phyloP scores from a whole-genome alignment of 129 eudicot genomes.

The Helianthus annuus region DNA sequence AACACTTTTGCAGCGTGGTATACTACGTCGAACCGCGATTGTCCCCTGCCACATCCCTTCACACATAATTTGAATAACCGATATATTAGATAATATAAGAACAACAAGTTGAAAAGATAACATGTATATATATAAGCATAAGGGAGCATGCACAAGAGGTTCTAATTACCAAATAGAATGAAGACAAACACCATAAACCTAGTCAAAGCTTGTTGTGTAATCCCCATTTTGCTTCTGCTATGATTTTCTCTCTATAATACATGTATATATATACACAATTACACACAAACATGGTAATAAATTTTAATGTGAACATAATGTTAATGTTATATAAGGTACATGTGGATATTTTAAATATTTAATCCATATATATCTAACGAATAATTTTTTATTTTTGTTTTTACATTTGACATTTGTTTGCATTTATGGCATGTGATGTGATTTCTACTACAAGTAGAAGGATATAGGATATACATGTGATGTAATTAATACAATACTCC shows the following conservation, averaged over 20 bases:
- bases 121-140: not conserved
- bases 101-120: not conserved
- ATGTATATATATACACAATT: not conserved
- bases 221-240: constrained; percentile 16
- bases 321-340: too few species aligned
- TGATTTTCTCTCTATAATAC: not conserved
- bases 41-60: not conserved
- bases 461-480: too few species aligned
- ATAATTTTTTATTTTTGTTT: too few species aligned
- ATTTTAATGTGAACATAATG: too few species aligned
- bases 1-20: too few species aligned
- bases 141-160: not conserved
- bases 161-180: constrained; percentile 21
- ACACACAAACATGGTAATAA: not conserved
- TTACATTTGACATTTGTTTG: too few species aligned
- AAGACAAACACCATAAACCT: constrained; percentile 5
- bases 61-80: not conserved
- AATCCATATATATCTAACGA: too few species aligned
- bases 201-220: constrained; percentile 3
- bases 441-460: too few species aligned
- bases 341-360: too few species aligned
- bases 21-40: not conserved
- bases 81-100: not conserved
- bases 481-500: too few species aligned
- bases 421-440: too few species aligned